phyloP scores from a whole-genome alignment of 78 protist species.

The Dictyostelium firmibasis region DNA sequence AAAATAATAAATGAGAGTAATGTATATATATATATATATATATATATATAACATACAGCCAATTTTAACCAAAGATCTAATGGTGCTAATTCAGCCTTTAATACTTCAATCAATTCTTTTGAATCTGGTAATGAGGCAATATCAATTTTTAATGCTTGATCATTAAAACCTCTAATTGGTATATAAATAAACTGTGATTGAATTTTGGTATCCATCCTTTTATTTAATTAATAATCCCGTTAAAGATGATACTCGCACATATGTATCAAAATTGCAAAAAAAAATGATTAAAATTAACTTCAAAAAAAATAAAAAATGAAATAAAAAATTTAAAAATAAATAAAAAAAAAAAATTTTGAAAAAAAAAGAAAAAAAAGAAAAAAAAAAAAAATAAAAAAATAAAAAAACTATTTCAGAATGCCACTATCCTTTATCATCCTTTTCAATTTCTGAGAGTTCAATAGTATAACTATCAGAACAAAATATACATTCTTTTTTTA shows the following conservation, averaged over 20 bases:
- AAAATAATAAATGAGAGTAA: background rate
- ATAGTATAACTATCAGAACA: no score
- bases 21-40: background rate
- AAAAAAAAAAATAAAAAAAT: no score
- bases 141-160: background rate
- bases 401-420: no score
- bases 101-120: background rate
- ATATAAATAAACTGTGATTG: slow-evolving; percentile 8
- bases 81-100: slow-evolving; percentile 44
- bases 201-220: background rate
- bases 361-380: no score
- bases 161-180: background rate
- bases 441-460: no score
- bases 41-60: slow-evolving; percentile 48
- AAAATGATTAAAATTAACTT: background rate
- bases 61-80: slow-evolving; percentile 41
- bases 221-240: no score
- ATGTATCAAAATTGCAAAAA: background rate
- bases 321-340: background rate
- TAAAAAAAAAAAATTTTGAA: no score
- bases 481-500: no score
- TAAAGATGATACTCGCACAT: background rate
- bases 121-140: background rate
- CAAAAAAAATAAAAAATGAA: background rate
- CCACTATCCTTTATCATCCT: no score